Base-by-base conservation (phyloP, 257 asterid genomes). In the Lantana camara region DNA sequence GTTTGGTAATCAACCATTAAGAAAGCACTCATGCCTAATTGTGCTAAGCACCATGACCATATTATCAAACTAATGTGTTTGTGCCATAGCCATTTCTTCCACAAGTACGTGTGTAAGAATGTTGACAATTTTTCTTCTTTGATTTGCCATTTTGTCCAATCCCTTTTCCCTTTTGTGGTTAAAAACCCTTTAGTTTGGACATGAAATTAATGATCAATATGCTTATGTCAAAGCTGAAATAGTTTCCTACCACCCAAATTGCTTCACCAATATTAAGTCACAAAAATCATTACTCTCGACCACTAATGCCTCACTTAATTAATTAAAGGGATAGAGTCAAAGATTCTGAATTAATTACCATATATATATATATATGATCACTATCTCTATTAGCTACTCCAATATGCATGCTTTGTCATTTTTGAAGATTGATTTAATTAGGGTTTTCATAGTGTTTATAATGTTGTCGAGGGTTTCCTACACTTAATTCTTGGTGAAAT, bases 161-260 rank as follows among this genome's bases (percentile, higher is more conserved):
- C 54, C 46, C 47, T 34, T 17, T 67, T n/a, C n/a, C n/a, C n/a
- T 34, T 54, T 11, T 17, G 45, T 55, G 47, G 37, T 42, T 44
- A 49, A 44, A 44, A 38, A 27, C 16, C 9, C 23, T 19, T 37
- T 32, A 57, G 15, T 35, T n/a, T 20, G 1, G 5, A 12, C 12
- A 21, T 2, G 8, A 54, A 32, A 30, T 41, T 27, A 27, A 59
- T 37, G 14, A 56, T 12, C 3, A 2, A 41, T 8, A 45, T 8
- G 6, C 45, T n/a, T n/a, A 51, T 41, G 30, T 19, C 63, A 40
- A 35, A 16, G 12, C 27, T 23, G 13, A 53, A 22, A 41, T 41
- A 34, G 22, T 57, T 57, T 74, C 65, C 75, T 57, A 64, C 79
- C 73, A 74, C 68, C 64, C 73, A 64, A 74, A 24, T 59, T 75